Conservation (phyloP, 1,139 yeast species). For the Taiozyma sp. region DNA sequence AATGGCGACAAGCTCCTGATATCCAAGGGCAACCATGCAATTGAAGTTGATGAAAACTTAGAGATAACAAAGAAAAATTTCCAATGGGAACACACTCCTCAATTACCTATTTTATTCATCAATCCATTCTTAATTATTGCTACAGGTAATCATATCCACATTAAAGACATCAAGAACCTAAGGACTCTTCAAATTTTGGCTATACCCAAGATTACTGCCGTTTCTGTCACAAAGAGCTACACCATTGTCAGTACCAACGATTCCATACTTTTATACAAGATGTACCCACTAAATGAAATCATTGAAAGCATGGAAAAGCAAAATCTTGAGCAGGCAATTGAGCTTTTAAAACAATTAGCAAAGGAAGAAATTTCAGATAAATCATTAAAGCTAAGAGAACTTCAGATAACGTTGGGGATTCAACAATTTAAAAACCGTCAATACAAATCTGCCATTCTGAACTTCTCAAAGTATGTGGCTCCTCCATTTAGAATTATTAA, state of each 20-base stretch:
- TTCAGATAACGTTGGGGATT: slow-evolving; percentile 39
- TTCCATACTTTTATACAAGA: slow-evolving; percentile 31
- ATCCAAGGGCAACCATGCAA: slow-evolving; percentile 22
- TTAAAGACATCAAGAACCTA: slow-evolving; percentile 38
- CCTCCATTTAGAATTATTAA: slow-evolving; percentile 48
- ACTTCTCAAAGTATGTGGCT: slow-evolving; percentile 51
- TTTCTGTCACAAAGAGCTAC: background rate
- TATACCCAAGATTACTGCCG: slow-evolving; percentile 10
- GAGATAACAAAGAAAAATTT: slow-evolving; percentile 13
- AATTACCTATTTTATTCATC: slow-evolving; percentile 29
- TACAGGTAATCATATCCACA: slow-evolving; percentile 38
- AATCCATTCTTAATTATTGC: slow-evolving; percentile 45
- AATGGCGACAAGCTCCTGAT: background rate
- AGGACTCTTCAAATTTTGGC: slow-evolving; percentile 26
- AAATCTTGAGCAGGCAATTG: slow-evolving; percentile 37
- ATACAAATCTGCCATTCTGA: slow-evolving; percentile 36
- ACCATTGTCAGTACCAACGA: slow-evolving; percentile 21
- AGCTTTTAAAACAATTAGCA: slow-evolving; percentile 31
- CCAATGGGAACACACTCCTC: slow-evolving; percentile 29
- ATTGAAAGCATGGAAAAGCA: slow-evolving; percentile 32
- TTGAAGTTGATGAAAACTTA: slow-evolving; percentile 20
- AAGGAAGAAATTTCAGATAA: slow-evolving; percentile 29
- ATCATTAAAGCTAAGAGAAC: slow-evolving; percentile 35
- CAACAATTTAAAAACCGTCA: slow-evolving; percentile 30
- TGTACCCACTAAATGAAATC: slow-evolving; percentile 29